Evolutionary conservation across 805 yeast species (phyloP).

Genomic region (Kodamaea kaohsiungensis): DNA sequence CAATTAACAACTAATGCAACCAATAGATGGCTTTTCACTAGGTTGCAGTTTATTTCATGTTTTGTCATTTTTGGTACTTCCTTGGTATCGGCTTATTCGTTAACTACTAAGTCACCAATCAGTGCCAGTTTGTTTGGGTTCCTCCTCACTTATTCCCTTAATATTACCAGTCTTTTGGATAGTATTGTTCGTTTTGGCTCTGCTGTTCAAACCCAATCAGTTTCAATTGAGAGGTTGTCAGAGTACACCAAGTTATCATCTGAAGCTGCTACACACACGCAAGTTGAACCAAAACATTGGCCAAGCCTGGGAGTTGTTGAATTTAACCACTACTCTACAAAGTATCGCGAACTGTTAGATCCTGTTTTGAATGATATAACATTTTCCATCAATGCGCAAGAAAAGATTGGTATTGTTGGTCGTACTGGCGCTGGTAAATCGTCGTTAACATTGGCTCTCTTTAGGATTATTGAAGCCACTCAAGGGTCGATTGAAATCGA

Average conservation of each 20-base stretch:
- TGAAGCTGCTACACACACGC: slow-evolving; percentile 48
- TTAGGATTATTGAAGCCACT: slow-evolving; percentile 29
- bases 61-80: slow-evolving; percentile 32
- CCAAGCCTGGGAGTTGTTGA: slow-evolving; percentile 24
- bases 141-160: slow-evolving; percentile 37
- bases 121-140: slow-evolving; percentile 40
- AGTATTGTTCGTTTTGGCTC: slow-evolving; percentile 36
- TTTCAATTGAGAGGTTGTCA: slow-evolving; percentile 37
- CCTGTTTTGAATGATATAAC: slow-evolving; percentile 26
- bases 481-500: slow-evolving; percentile 27
- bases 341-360: slow-evolving; percentile 26
- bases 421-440: slow-evolving; percentile 35
- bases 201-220: slow-evolving; percentile 34
- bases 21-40: slow-evolving; percentile 39
- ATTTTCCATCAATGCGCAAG: slow-evolving; percentile 23
- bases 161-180: slow-evolving; percentile 31
- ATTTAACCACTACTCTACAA: slow-evolving; percentile 25
- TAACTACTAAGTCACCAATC: slow-evolving; percentile 23
- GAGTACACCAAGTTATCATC: slow-evolving; percentile 43
- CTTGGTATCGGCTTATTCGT: slow-evolving; percentile 26
- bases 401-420: slow-evolving; percentile 32
- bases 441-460: slow-evolving; percentile 28
- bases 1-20: slow-evolving; percentile 23
- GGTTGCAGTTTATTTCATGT: slow-evolving; percentile 39
- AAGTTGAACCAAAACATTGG: slow-evolving; percentile 47